Percentiles rank a stretch among this genome's conserved stretches.
Conservation (phyloP, 2,329 filamentous ascomycete species). For the Neopestalotiopsis rosae region DNA sequence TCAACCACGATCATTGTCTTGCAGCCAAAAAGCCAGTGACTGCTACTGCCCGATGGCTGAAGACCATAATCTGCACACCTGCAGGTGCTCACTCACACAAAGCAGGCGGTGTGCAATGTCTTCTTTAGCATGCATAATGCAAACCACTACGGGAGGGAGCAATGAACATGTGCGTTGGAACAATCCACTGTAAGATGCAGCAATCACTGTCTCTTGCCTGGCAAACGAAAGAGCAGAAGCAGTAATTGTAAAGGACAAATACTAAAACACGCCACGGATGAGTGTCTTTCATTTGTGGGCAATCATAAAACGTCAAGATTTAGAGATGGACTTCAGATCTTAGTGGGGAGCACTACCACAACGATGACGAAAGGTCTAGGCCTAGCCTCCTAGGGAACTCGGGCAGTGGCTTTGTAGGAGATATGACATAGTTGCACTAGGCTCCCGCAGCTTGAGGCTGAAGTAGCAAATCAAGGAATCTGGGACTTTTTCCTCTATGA, state of each 20-base stretch:
- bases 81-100: too few relatives aligned
- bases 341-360: slow-evolving; percentile 5
- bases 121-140: too few relatives aligned
- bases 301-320: slow-evolving; percentile 9
- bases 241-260: background rate
- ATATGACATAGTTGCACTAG: slow-evolving; percentile 9
- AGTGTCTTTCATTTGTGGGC: background rate
- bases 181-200: too few relatives aligned
- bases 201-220: too few relatives aligned
- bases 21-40: background rate
- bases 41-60: too few relatives aligned
- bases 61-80: too few relatives aligned
- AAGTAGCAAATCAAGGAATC: slow-evolving; percentile 13
- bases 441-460: slow-evolving; percentile 13
- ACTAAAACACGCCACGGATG: background rate
- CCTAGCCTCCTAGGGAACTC: background rate
- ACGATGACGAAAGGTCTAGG: slow-evolving; percentile 13
- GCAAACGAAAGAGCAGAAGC: too few relatives aligned
- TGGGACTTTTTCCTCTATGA: background rate
- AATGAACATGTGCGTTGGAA: too few relatives aligned
- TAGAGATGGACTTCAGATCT: slow-evolving; percentile 2
- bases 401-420: background rate
- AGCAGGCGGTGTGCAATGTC: too few relatives aligned
- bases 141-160: too few relatives aligned
- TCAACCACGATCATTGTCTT: background rate